Evolutionary conservation across 768 basidiomycete genomes (phyloP), one percentile per base, ranked within the genome.

Genomic region (Lentinula guzmanii): DNA sequence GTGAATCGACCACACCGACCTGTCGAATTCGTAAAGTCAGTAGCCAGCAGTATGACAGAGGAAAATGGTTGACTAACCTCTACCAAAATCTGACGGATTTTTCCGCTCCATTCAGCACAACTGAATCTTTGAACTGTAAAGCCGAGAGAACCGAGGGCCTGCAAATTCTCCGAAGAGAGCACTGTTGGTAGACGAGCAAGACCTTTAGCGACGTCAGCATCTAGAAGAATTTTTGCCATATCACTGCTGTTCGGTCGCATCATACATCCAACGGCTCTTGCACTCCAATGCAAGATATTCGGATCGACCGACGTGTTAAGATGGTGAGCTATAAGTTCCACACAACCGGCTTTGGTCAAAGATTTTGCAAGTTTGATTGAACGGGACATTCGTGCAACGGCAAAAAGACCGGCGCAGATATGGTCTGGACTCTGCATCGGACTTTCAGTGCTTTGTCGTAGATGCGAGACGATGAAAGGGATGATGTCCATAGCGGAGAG

Each of bases 161-260:
- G 66, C 21, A 71, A 63, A 34, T 68, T 65, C 41, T 68, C 69
- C 34, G 65, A 61, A 7, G 67, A 52, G 10, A 71, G 66, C 45
- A 71, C 68, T 56, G 61, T 63, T 11, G 70, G 69, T 16, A 70
- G 28, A 9, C 70, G 63, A 21, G 70, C 70, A 34, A 70, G 62
- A 37, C 67, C 68, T 31, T 61, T 61, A 21, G 70, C 70, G 28
- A 66, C 56, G 9, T 67, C 70, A 1, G 68, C 70, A n/a, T 69
- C 67, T 16, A 69, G 66, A 4, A 71, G 61, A 1, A 56, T 24
- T 50, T 63, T 68, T 4, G 70, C 65, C 64, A 70, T 67, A 55
- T 71, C 68, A 6, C 66, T 61, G 35, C 65, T 66, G 43, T 70
- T 70, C 2, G 69, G 70, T 8, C 70, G 63, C 69, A 70, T 69